Conservation (phyloP, 2,329 filamentous ascomycete genomes). For the Simplicillium aogashimaense region DNA sequence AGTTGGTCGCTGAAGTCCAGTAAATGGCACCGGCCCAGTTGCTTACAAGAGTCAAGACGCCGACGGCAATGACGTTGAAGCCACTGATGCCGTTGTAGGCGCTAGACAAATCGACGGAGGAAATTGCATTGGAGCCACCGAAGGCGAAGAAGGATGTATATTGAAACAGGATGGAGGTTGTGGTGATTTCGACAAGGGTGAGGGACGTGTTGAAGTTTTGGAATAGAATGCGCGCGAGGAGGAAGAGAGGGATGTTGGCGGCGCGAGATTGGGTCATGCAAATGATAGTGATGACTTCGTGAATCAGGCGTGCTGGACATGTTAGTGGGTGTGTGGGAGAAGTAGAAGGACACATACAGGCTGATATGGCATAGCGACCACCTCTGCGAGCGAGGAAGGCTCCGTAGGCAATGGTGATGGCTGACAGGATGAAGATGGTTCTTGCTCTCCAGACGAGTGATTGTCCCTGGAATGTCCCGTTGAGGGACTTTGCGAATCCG, state of each 20-base stretch:
- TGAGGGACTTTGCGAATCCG: constrained; percentile 29
- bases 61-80: constrained; percentile 76
- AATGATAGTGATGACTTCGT: constrained; percentile 67
- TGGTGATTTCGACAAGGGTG: constrained; percentile 48
- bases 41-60: constrained; percentile 70
- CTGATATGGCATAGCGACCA: constrained; percentile 13
- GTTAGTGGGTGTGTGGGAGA: not conserved
- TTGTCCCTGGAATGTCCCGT: constrained; percentile 28
- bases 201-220: constrained; percentile 39
- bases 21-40: constrained; percentile 92
- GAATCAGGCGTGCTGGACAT: constrained; percentile 34
- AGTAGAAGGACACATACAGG: constrained; percentile 14
- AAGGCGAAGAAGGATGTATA: constrained; percentile 81
- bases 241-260: constrained; percentile 76
- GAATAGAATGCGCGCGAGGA: constrained; percentile 58
- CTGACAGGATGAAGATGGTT: constrained; percentile 38
- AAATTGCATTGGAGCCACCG: constrained; percentile 89
- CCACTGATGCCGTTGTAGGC: constrained; percentile 85
- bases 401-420: constrained; percentile 13
- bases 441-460: constrained; percentile 39
- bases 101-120: constrained; percentile 86
- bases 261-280: constrained; percentile 79
- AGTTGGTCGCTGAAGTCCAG: constrained; percentile 62
- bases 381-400: constrained; percentile 17
- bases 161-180: constrained; percentile 66